A percentile compares a stretch with the other conserved stretches of the same genome.
phyloP scores from a whole-genome alignment of 768 basidiomycete species.

The Collybia sp. region DNA sequence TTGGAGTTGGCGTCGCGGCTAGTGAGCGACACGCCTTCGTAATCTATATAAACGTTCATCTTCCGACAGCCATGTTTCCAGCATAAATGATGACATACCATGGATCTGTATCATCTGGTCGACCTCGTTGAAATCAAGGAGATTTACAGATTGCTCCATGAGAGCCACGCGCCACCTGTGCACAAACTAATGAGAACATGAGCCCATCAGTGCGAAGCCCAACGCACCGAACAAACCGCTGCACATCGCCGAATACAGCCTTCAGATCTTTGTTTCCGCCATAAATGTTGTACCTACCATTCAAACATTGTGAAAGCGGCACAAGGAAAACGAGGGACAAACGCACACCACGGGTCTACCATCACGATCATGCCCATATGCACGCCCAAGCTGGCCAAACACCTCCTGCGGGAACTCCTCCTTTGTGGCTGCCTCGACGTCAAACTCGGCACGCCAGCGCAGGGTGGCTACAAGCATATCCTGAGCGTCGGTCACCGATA shows the following conservation, averaged over 20 bases:
- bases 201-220: neutral
- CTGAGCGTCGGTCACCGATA: constrained; percentile 48
- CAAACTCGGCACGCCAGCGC: constrained; percentile 66
- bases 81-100: constrained; percentile 29
- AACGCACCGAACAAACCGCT: constrained; percentile 66
- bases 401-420: constrained; percentile 61
- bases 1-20: constrained; percentile 73
- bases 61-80: neutral
- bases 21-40: constrained; percentile 63
- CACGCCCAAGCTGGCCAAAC: constrained; percentile 59
- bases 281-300: constrained; percentile 69
- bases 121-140: constrained; percentile 67
- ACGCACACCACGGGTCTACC: constrained; percentile 66
- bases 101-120: constrained; percentile 76
- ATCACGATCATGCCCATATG: constrained; percentile 67
- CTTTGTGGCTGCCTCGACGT: constrained; percentile 52
- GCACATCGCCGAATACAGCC: constrained; percentile 72
- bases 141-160: constrained; percentile 62
- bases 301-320: neutral
- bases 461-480: constrained; percentile 68
- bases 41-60: constrained; percentile 41
- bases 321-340: neutral
- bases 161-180: constrained; percentile 74
- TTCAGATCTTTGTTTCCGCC: constrained; percentile 64
- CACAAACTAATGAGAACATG: constrained; percentile 1